A percentile compares a stretch with the other conserved stretches of the same genome.
Evolutionary conservation across 1,139 yeast genomes (phyloP).

Genomic region (Hemisphaericaspora subhashii): DNA sequence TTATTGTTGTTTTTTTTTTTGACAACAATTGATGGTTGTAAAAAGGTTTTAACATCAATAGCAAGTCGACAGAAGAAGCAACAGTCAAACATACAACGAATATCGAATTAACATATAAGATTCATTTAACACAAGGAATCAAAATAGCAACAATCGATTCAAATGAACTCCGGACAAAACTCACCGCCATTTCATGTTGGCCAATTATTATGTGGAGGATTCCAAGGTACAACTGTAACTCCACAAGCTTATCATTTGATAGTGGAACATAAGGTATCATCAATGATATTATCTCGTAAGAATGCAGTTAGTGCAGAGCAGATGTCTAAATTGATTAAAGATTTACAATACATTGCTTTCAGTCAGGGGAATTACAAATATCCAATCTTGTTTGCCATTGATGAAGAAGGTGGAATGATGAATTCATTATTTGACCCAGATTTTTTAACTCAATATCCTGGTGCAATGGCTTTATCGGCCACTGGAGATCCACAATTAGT

Average conservation of each 20-base stretch:
- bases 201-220: slow-evolving; percentile 63
- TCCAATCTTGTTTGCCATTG: slow-evolving; percentile 72
- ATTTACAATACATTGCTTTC: slow-evolving; percentile 57
- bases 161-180: not conserved
- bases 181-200: slow-evolving; percentile 31
- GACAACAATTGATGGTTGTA: too few relatives aligned
- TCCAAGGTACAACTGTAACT: slow-evolving; percentile 57
- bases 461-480: slow-evolving; percentile 66
- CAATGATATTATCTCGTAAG: slow-evolving; percentile 57
- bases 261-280: slow-evolving; percentile 52
- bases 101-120: too few relatives aligned
- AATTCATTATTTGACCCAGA: slow-evolving; percentile 57
- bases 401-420: slow-evolving; percentile 80
- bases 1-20: too few relatives aligned
- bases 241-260: slow-evolving; percentile 58
- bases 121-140: too few relatives aligned
- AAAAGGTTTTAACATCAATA: too few relatives aligned
- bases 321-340: slow-evolving; percentile 50
- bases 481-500: slow-evolving; percentile 53
- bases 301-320: slow-evolving; percentile 55
- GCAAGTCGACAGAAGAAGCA: too few relatives aligned
- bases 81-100: too few relatives aligned
- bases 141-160: too few relatives aligned
- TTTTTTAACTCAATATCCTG: slow-evolving; percentile 59
- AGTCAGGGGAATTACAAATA: slow-evolving; percentile 50